These are phyloP conservation scores for Sclerotinia trifoliorum DNA, from an alignment of 2,329 filamentous ascomycete genomes.

Conservation along the genomic window DNA sequence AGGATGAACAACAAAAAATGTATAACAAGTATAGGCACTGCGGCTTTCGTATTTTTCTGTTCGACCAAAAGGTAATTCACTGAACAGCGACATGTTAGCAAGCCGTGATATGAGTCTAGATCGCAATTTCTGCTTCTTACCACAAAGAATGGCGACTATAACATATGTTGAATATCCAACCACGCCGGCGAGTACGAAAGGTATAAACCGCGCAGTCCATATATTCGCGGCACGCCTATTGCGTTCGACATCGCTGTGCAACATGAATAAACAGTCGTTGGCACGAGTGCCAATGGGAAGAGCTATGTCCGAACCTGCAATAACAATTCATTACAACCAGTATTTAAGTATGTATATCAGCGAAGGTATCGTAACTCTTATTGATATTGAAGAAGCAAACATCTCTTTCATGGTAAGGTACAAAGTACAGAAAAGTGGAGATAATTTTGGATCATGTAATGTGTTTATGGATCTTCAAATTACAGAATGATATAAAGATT, in stretches of 20 bases:
- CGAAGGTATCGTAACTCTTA: background rate
- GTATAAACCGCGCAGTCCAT: slow-evolving; percentile 53
- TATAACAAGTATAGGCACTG: slow-evolving; percentile 67
- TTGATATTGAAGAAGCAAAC: slow-evolving; percentile 1
- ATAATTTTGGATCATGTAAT: background rate
- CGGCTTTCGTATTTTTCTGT: slow-evolving; percentile 50
- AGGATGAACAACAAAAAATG: slow-evolving; percentile 71
- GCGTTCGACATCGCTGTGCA: slow-evolving; percentile 18
- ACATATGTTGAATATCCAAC: slow-evolving; percentile 71
- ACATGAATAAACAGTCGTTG: slow-evolving; percentile 10
- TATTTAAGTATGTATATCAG: background rate
- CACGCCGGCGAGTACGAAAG: slow-evolving; percentile 63
- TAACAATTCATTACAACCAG: slow-evolving; percentile 20
- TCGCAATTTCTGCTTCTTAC: slow-evolving; percentile 48
- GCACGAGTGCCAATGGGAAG: slow-evolving; percentile 11
- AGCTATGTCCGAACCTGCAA: background rate
- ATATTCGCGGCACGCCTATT: slow-evolving; percentile 30
- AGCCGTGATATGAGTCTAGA: slow-evolving; percentile 10
- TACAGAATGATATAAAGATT: background rate
- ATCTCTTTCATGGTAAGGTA: slow-evolving; percentile 1
- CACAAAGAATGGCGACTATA: slow-evolving; percentile 63
- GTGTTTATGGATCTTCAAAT: background rate
- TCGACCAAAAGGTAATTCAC: slow-evolving; percentile 69
- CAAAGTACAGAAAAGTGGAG: background rate
- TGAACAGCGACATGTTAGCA: slow-evolving; percentile 40